Percentiles rank a stretch among this genome's conserved stretches.
phyloP scores from a whole-genome alignment of 2,329 filamentous ascomycete species.

The Aspergillus floridensis region DNA sequence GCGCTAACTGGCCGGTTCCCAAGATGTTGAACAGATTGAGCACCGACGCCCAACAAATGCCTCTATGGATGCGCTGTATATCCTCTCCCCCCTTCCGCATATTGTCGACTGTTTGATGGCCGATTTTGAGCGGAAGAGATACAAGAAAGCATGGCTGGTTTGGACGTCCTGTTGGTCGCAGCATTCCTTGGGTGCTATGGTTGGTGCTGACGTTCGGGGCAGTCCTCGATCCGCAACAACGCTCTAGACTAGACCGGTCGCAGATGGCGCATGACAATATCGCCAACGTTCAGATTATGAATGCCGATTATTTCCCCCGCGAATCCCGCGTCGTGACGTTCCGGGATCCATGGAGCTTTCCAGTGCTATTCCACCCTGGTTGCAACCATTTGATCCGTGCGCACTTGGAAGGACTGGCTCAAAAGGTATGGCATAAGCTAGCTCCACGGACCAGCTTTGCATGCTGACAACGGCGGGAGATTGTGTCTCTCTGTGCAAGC shows the following conservation, averaged over 20 bases:
- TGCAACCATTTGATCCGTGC: slow-evolving; percentile 80
- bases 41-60: slow-evolving; percentile 76
- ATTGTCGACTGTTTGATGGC: slow-evolving; percentile 92
- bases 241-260: slow-evolving; percentile 71
- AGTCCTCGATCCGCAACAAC: slow-evolving; percentile 67
- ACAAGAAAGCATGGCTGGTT: slow-evolving; percentile 74
- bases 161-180: slow-evolving; percentile 68
- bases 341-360: slow-evolving; percentile 93
- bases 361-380: slow-evolving; percentile 81
- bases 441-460: slow-evolving; percentile 15
- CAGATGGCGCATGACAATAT: slow-evolving; percentile 69
- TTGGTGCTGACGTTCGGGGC: slow-evolving; percentile 30
- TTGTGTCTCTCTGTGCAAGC: slow-evolving; percentile 82
- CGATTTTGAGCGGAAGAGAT: slow-evolving; percentile 82
- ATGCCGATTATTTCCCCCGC: slow-evolving; percentile 83
- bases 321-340: slow-evolving; percentile 92
- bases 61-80: slow-evolving; percentile 91
- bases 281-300: slow-evolving; percentile 75
- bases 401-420: slow-evolving; percentile 80
- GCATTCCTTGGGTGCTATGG: slow-evolving; percentile 1
- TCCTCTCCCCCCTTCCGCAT: slow-evolving; percentile 80
- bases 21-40: slow-evolving; percentile 94
- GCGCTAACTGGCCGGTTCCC: slow-evolving; percentile 15
- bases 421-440: slow-evolving; percentile 64
- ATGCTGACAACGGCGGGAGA: slow-evolving; percentile 48